Conservation (phyloP, 306 rosid genomes). For the Senna tora region DNA sequence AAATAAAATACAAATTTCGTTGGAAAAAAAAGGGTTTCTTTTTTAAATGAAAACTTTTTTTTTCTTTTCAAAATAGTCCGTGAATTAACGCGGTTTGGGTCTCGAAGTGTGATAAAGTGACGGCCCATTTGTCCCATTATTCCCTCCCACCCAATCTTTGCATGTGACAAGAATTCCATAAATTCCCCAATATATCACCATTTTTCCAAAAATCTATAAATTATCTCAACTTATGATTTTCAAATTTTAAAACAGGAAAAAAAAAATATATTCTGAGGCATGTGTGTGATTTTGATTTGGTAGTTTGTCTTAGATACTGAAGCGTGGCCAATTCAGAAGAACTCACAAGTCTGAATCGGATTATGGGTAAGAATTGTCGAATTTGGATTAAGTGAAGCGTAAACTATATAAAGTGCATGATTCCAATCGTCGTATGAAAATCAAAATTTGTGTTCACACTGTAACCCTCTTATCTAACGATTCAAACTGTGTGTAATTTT, state of each 20-base stretch:
- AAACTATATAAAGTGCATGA: too few species aligned
- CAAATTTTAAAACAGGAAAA: background rate
- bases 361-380: too few species aligned
- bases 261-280: too few species aligned
- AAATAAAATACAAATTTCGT: background rate
- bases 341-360: too few species aligned
- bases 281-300: conserved; percentile 27
- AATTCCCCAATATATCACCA: background rate
- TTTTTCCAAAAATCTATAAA: background rate
- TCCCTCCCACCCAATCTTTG: conserved; percentile 10
- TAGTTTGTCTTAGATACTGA: conserved; percentile 27
- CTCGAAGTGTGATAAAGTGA: conserved; percentile 43
- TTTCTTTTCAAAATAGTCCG: conserved; percentile 32
- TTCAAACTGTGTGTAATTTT: too few species aligned
- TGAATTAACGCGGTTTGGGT: conserved; percentile 58
- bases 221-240: background rate
- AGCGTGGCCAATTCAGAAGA: too few species aligned
- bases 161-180: conserved; percentile 42
- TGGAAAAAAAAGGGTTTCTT: background rate
- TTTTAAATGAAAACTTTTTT: background rate
- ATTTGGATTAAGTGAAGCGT: too few species aligned
- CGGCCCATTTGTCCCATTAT: conserved; percentile 54
- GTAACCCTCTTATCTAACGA: too few species aligned
- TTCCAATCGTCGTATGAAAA: too few species aligned
- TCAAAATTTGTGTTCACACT: too few species aligned